Conservation (phyloP, 306 rosid species). For the Quercus bicolor region DNA sequence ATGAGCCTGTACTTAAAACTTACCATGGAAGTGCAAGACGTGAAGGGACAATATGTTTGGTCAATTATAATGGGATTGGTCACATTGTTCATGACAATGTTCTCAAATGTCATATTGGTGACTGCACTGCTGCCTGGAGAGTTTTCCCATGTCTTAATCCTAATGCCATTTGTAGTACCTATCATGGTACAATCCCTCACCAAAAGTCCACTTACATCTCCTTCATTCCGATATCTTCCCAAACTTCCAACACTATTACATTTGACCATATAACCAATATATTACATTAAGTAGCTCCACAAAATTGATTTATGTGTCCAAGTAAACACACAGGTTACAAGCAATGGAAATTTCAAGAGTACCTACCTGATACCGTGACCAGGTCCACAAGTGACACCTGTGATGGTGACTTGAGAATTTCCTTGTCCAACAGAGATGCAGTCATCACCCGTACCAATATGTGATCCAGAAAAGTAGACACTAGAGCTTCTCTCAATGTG, state of each 20-base stretch:
- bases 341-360: neutral
- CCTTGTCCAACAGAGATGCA: conserved; percentile 52
- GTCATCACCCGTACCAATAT: conserved; percentile 41
- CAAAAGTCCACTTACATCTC: conserved; percentile 39
- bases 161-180: conserved; percentile 42
- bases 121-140: conserved; percentile 44
- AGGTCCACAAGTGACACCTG: conserved; percentile 41
- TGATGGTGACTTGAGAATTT: conserved; percentile 37
- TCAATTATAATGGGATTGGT: conserved; percentile 53
- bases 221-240: conserved; percentile 43
- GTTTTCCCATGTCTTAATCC: conserved; percentile 53
- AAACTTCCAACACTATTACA: conserved; percentile 41
- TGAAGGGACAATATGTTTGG: conserved; percentile 41
- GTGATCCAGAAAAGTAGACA: conserved; percentile 28
- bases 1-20: neutral
- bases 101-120: conserved; percentile 45
- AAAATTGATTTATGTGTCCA: neutral
- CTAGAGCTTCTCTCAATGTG: conserved; percentile 42
- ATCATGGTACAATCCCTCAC: conserved; percentile 38
- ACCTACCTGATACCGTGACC: conserved; percentile 60
- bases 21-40: conserved; percentile 38
- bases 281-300: neutral
- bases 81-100: conserved; percentile 49
- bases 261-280: neutral
- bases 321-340: neutral